Base-by-base conservation (phyloP, 129 eudicot genomes). In the Glebionis coronaria region DNA sequence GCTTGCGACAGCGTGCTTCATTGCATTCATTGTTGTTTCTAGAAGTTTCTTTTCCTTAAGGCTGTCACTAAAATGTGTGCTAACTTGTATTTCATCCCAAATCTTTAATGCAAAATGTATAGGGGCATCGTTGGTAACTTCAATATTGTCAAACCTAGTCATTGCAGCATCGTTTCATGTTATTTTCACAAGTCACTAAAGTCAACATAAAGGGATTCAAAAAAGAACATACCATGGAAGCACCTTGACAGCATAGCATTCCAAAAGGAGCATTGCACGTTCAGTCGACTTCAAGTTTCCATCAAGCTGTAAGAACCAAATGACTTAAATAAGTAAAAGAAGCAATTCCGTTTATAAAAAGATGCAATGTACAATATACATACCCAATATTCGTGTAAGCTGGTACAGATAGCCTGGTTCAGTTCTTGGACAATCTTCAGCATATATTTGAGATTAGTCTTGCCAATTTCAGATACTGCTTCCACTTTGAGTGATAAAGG, bases 181-280 rank as follows among this genome's bases (percentile, higher is more conserved):
- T 55, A 63, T 5, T 35, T 44, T 60, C 7, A 31, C 50, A 63
- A 14, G 28, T 31, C 28, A 67, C 47, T 52, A n/a, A 29, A 65
- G 60, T 29, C 63, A 42, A 19, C 2, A 18, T 13, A 0, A 35
- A 46, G 12, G 3, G 42, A 47, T 21, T 23, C 16, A 67, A n/a
- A n/a, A n/a, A n/a, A n/a, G 18, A 44, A 44, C 86, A 70, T 87
- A 91, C 98, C 96, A 79, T 68, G 96, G 98, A 55, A 93, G 78
- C 76, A 93, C 75, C 80, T 76, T 82, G 55, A 71, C 19, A 14
- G 82, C 75, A 63, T 82, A 89, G 73, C 90, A 84, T 71, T 86
- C 93, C 85, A 88, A 80, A 77, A 93, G 90, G 52, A 80, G 69
- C 38, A 69, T 38, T 51, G 80, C 78, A 58, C 68, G 55, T 67